Conservation (phyloP, 2,329 filamentous ascomycete species). For the Colletotrichum abscissum region DNA sequence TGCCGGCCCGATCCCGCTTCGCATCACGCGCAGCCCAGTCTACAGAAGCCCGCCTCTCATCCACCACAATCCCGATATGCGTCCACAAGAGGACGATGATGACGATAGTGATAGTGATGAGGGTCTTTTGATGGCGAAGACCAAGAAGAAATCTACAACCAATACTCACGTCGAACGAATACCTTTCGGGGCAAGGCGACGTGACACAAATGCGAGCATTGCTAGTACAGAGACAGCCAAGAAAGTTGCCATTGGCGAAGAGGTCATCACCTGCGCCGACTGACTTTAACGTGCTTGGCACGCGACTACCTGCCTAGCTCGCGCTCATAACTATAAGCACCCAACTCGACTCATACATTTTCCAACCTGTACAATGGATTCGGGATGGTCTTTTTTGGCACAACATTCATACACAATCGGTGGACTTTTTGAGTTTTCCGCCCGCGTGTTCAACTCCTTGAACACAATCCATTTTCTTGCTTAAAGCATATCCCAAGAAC, state of each 20-base stretch:
- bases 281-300: neutral
- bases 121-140: constrained; percentile 64
- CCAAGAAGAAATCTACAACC: constrained; percentile 54
- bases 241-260: constrained; percentile 47
- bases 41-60: constrained; percentile 8
- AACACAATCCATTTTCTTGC: neutral
- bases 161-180: constrained; percentile 40
- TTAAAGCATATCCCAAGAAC: constrained; percentile 26
- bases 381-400: neutral
- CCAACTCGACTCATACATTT: neutral
- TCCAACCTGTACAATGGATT: constrained; percentile 15
- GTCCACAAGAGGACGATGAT: constrained; percentile 49
- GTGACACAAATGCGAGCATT: constrained; percentile 70
- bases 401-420: constrained; percentile 11
- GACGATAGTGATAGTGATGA: constrained; percentile 66
- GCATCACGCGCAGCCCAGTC: constrained; percentile 26
- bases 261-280: constrained; percentile 11
- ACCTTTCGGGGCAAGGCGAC: constrained; percentile 56
- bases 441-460: neutral
- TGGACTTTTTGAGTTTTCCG: constrained; percentile 1
- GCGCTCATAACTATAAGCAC: neutral
- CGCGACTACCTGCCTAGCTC: neutral
- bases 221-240: constrained; percentile 74
- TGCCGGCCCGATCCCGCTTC: constrained; percentile 43
- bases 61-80: constrained; percentile 28